Conservation (phyloP, 192 early-diverging fungal species). For the Linnemannia exigua region DNA sequence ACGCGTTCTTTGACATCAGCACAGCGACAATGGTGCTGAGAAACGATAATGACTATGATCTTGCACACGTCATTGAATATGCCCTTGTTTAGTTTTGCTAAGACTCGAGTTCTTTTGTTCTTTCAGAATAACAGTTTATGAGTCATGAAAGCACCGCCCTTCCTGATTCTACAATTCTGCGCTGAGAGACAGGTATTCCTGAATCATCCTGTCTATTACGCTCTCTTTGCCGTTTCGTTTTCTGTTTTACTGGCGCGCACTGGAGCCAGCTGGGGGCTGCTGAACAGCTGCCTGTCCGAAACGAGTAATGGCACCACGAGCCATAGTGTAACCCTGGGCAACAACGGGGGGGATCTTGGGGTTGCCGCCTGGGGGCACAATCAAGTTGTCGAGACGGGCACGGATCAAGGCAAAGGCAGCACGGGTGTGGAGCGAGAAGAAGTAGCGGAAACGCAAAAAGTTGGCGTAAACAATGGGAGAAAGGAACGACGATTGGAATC, state of each 20-base stretch:
- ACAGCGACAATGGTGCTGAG: neutral
- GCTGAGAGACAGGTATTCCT: too few species aligned
- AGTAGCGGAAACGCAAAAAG: constrained; percentile 82
- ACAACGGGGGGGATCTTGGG: constrained; percentile 62
- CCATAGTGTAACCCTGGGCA: constrained; percentile 56
- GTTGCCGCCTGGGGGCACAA: constrained; percentile 62
- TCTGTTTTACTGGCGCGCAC: constrained; percentile 22
- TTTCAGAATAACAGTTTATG: neutral
- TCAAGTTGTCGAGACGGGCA: constrained; percentile 54
- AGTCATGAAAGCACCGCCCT: neutral
- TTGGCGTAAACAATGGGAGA: constrained; percentile 75
- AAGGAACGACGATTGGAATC: constrained; percentile 64
- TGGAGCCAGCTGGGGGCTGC: constrained; percentile 30
- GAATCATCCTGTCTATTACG: neutral
- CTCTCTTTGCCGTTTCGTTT: neutral
- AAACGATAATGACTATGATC: neutral
- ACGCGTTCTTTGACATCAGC: neutral
- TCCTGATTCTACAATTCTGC: neutral
- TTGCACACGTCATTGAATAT: neutral
- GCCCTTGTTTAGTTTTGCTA: too few species aligned
- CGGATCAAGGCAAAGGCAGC: constrained; percentile 59
- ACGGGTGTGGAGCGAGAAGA: constrained; percentile 70
- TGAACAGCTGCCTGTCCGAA: constrained; percentile 50
- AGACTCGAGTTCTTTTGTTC: too few species aligned
- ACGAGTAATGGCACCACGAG: constrained; percentile 40